These are phyloP conservation scores for Entamoeba moshkovskii DNA, from an alignment of 208 protist genomes.

Conservation along the genomic window DNA sequence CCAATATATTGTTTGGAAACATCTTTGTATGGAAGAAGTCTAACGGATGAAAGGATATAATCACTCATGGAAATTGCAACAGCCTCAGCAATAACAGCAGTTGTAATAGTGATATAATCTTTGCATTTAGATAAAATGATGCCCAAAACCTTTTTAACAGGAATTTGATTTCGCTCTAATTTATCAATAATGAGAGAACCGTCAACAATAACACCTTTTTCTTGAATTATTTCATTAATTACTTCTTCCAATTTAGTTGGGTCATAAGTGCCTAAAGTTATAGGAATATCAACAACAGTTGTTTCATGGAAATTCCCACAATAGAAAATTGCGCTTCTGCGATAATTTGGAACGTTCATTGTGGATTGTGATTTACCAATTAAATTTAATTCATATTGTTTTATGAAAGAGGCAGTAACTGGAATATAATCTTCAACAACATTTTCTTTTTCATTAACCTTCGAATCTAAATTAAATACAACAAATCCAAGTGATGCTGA, in stretches of 20 bases:
- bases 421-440: neutral
- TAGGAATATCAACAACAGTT: neutral
- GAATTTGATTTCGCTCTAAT: neutral
- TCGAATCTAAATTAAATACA: neutral
- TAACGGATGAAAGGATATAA: neutral
- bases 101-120: neutral
- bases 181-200: neutral
- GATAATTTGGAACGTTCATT: neutral
- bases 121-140: neutral
- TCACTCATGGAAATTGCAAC: neutral
- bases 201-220: neutral
- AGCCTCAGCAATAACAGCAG: neutral
- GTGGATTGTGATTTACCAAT: neutral
- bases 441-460: neutral
- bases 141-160: neutral
- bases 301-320: neutral
- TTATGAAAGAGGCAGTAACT: neutral
- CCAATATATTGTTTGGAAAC: neutral
- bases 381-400: neutral
- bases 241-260: neutral
- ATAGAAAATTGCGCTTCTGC: neutral
- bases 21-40: neutral
- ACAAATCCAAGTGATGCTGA: neutral
- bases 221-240: neutral
- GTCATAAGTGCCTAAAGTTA: neutral